phyloP scores from a whole-genome alignment of 2,329 filamentous ascomycete species.

The Gnomoniopsis smithogilvyi region DNA sequence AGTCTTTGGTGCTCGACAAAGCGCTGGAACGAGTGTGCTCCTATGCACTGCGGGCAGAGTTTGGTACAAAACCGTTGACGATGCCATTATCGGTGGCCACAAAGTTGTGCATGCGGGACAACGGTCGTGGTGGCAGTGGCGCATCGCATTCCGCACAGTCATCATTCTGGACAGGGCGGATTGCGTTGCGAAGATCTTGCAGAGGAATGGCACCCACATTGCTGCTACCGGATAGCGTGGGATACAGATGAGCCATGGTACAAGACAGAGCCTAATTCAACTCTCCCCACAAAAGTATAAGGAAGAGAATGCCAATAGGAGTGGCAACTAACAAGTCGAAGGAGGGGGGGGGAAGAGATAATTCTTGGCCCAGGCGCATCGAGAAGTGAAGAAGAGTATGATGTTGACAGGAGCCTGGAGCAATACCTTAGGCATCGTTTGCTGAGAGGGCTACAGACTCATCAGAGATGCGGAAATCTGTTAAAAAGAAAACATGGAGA shows the following conservation, averaged over 20 bases:
- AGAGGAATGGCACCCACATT: not conserved
- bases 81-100: slow-evolving; percentile 9
- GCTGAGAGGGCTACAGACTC: no score
- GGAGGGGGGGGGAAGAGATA: not conserved
- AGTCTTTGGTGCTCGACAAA: slow-evolving; percentile 10
- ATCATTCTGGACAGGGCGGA: not conserved
- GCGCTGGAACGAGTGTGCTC: slow-evolving; percentile 9
- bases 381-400: not conserved
- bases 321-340: not conserved
- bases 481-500: no score
- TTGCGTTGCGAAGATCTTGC: not conserved
- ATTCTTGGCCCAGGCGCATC: not conserved
- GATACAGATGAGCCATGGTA: not conserved
- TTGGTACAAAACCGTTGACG: not conserved
- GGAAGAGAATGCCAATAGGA: not conserved
- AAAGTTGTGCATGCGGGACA: slow-evolving; percentile 8
- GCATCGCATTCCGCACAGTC: not conserved
- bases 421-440: no score
- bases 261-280: not conserved
- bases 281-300: not conserved
- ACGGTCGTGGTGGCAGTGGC: not conserved
- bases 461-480: no score
- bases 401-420: not conserved
- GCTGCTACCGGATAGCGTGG: not conserved
- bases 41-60: not conserved